Conservation (phyloP, 352 stramenopile species). For the Phytophthora pistaciae region DNA sequence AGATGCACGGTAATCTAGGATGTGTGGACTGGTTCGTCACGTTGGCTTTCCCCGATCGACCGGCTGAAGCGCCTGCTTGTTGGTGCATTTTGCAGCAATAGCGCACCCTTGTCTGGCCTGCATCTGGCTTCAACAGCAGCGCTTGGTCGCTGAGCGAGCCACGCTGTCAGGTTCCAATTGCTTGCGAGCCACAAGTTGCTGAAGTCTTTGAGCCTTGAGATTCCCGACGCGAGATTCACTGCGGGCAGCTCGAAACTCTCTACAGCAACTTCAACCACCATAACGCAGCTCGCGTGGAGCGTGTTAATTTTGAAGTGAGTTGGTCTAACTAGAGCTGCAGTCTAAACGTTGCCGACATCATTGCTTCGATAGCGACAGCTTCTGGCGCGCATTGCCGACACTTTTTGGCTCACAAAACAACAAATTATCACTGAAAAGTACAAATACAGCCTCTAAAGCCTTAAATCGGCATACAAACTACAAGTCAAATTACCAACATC, state of each 20-base stretch:
- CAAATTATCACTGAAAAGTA: too few species aligned
- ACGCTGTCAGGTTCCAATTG: background rate
- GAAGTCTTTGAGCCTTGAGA: background rate
- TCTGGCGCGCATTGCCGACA: too few species aligned
- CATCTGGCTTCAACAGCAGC: background rate
- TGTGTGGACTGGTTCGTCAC: conserved; percentile 1
- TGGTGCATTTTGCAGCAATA: too few species aligned
- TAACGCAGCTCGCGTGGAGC: background rate
- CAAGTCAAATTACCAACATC: conserved; percentile 13
- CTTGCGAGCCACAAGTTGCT: background rate
- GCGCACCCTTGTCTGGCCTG: too few species aligned
- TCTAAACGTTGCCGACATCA: too few species aligned
- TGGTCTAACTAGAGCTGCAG: too few species aligned
- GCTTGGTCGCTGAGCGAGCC: background rate
- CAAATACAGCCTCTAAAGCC: too few species aligned
- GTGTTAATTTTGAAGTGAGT: too few species aligned
- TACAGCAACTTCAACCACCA: background rate
- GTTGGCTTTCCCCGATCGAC: background rate
- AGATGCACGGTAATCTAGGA: background rate
- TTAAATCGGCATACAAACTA: conserved; percentile 7
- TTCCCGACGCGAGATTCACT: background rate
- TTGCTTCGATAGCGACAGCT: too few species aligned
- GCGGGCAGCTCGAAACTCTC: background rate
- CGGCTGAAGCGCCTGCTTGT: background rate
- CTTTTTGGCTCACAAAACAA: too few species aligned